Percentiles rank a stretch among this genome's conserved stretches.
These are phyloP conservation scores for Hymenoscyphus salicellus DNA, from an alignment of 2,329 filamentous ascomycete genomes.

Conservation along the genomic window DNA sequence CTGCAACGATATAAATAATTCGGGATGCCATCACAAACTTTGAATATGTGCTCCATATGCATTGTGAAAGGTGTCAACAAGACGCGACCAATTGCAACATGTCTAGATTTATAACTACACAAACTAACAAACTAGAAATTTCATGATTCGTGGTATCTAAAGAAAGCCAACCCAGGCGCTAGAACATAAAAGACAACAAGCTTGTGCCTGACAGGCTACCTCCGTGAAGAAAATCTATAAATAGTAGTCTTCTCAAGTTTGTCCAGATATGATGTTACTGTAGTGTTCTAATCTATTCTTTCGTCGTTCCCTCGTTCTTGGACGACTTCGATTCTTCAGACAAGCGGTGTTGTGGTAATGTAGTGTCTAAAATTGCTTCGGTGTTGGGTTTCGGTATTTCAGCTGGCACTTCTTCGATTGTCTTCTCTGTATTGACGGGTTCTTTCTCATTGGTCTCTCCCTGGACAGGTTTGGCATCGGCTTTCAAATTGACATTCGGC, in stretches of 20 bases:
- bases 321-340: not conserved
- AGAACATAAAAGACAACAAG: not conserved
- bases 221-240: not conserved
- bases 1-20: not conserved
- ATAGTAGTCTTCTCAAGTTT: not conserved
- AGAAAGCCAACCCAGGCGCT: not conserved
- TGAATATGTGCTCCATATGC: not conserved
- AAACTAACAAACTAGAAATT: not conserved
- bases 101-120: not conserved
- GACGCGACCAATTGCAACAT: not conserved
- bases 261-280: not conserved
- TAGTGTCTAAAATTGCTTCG: conserved; percentile 14
- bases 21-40: not conserved
- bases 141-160: not conserved
- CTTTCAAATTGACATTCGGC: not conserved
- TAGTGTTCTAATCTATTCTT: not conserved
- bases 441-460: not conserved
- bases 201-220: not conserved
- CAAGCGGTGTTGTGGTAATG: conserved; percentile 16
- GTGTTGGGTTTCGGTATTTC: conserved; percentile 7
- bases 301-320: not conserved
- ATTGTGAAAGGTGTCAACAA: not conserved
- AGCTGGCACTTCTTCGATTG: conserved; percentile 4
- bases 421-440: conserved; percentile 1
- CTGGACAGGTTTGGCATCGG: not conserved